These are phyloP conservation scores for Naumovozyma castellii DNA, from an alignment of 805 yeast genomes.

Conservation along the genomic window DNA sequence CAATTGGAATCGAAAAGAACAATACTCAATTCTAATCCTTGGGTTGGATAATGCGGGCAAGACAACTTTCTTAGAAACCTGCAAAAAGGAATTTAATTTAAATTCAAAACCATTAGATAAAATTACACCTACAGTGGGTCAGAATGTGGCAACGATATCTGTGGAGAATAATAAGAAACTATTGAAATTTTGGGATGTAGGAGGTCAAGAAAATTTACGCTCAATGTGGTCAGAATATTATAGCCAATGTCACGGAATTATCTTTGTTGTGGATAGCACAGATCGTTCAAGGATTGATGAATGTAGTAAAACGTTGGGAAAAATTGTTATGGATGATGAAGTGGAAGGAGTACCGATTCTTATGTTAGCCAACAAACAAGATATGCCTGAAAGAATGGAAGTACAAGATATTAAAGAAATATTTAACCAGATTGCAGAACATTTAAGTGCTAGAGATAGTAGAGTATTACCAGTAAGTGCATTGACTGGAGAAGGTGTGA, in stretches of 20 bases:
- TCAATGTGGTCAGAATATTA: conserved; percentile 84
- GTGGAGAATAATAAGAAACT: conserved; percentile 30
- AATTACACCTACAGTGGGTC: conserved; percentile 91
- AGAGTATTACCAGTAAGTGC: conserved; percentile 88
- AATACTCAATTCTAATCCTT: conserved; percentile 67
- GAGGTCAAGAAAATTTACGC: conserved; percentile 85
- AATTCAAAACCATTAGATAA: conserved; percentile 45
- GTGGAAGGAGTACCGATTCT: conserved; percentile 77
- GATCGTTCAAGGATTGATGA: conserved; percentile 77
- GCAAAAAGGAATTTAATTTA: conserved; percentile 45
- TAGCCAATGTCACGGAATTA: conserved; percentile 78
- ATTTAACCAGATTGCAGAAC: conserved; percentile 72
- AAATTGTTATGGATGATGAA: conserved; percentile 48
- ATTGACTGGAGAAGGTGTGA: conserved; percentile 64
- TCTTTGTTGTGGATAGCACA: conserved; percentile 86
- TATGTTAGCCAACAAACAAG: conserved; percentile 95
- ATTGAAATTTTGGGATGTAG: conserved; percentile 90
- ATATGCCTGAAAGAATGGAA: conserved; percentile 58
- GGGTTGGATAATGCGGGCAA: conserved; percentile 97
- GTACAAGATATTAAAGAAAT: conserved; percentile 75
- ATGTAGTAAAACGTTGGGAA: conserved; percentile 55
- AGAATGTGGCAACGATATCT: conserved; percentile 54
- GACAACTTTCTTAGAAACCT: conserved; percentile 66
- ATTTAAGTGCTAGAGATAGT: conserved; percentile 82
- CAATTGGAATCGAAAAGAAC: conserved; percentile 50